Conservation (phyloP, 164 flowering plant genomes). For the Annona squamosa region DNA sequence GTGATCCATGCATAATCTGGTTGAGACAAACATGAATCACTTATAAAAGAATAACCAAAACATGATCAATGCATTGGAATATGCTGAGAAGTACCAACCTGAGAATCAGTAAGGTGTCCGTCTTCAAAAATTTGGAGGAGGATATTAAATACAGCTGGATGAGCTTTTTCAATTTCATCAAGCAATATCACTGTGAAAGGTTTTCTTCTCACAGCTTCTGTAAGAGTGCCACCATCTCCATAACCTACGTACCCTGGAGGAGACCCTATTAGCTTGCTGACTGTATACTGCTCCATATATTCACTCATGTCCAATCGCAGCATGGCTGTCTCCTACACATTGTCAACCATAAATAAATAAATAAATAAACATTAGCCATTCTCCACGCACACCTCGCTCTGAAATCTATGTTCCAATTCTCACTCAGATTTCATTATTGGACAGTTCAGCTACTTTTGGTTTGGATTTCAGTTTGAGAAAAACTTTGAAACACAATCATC, state of each 20-base stretch:
- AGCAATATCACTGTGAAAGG: constrained; percentile 76
- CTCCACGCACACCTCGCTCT: not conserved
- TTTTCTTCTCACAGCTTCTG: constrained; percentile 75
- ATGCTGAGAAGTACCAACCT: constrained; percentile 35
- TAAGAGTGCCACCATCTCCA: constrained; percentile 76
- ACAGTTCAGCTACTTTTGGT: too few relatives aligned
- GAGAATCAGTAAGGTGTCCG: constrained; percentile 86
- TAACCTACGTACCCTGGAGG: constrained; percentile 94
- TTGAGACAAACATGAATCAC: not conserved
- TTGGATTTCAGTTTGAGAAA: too few relatives aligned
- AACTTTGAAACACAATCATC: too few relatives aligned
- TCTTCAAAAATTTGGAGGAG: constrained; percentile 87
- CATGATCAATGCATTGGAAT: not conserved
- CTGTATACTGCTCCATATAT: constrained; percentile 86
- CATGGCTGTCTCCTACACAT: constrained; percentile 66
- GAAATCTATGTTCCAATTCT: not conserved
- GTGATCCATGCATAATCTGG: not conserved
- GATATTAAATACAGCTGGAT: constrained; percentile 83
- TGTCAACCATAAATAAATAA: not conserved
- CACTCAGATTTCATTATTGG: not conserved
- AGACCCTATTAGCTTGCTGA: constrained; percentile 78
- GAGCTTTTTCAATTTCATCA: constrained; percentile 94
- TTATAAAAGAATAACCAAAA: not conserved
- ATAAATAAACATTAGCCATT: not conserved
- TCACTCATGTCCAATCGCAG: constrained; percentile 88